phyloP scores from a whole-genome alignment of 768 basidiomycete genomes.

The Hirschioporus abietinus region DNA sequence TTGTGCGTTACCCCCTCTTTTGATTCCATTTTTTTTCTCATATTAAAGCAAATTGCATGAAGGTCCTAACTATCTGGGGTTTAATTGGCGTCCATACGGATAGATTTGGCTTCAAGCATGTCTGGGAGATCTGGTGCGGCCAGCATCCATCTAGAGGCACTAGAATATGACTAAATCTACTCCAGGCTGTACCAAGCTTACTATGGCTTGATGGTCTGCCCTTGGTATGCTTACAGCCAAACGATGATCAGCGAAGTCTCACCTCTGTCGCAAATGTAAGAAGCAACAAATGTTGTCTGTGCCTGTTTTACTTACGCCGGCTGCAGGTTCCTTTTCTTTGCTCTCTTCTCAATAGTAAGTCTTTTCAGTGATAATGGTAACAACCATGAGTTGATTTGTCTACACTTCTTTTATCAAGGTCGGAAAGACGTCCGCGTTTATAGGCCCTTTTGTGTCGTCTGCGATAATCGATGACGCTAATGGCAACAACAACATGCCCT shows the following conservation, averaged over 20 bases:
- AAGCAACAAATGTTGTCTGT: neutral
- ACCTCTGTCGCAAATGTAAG: slow-evolving; percentile 63
- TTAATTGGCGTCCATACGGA: slow-evolving; percentile 70
- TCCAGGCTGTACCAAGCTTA: slow-evolving; percentile 62
- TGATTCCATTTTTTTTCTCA: neutral
- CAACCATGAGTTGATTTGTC: neutral
- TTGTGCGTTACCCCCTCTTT: slow-evolving; percentile 33
- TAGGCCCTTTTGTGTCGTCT: slow-evolving; percentile 69
- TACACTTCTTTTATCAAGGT: slow-evolving; percentile 30
- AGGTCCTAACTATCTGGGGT: slow-evolving; percentile 70
- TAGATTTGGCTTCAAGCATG: slow-evolving; percentile 76
- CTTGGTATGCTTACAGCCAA: slow-evolving; percentile 79
- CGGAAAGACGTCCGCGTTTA: slow-evolving; percentile 73
- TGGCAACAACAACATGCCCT: slow-evolving; percentile 72
- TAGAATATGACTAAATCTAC: neutral
- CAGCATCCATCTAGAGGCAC: neutral
- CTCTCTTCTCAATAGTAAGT: slow-evolving; percentile 63
- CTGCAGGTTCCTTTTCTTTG: slow-evolving; percentile 64
- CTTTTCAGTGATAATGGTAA: neutral
- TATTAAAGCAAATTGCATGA: neutral
- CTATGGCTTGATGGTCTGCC: slow-evolving; percentile 70
- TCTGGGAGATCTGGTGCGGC: slow-evolving; percentile 71
- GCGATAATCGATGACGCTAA: slow-evolving; percentile 65
- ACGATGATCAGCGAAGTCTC: slow-evolving; percentile 82
- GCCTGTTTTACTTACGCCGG: neutral